A percentile compares a stretch with the other conserved stretches of the same genome.
These are phyloP conservation scores for Nitzschia sp. DNA, from an alignment of 108 stramenopile genomes.

Conservation along the genomic window DNA sequence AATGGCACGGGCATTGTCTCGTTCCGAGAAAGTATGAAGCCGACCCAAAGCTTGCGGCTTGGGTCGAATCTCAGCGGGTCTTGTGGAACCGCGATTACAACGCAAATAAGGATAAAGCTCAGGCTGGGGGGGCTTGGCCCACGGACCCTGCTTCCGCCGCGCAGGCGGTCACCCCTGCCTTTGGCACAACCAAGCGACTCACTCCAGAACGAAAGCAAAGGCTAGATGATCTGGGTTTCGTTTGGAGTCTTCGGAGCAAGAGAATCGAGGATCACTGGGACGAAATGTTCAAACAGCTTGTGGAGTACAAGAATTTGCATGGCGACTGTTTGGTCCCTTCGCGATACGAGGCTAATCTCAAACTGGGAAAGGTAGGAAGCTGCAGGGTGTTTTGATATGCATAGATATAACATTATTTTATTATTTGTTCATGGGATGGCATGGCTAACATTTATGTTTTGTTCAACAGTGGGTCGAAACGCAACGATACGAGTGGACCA, in stretches of 20 bases:
- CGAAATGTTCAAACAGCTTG: constrained; percentile 44
- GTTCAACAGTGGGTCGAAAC: constrained; percentile 19
- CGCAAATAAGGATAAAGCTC: not conserved
- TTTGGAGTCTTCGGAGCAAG: constrained; percentile 59
- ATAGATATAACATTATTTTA: no score
- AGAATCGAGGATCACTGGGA: constrained; percentile 65
- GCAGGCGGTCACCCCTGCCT: not conserved
- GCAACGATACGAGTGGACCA: constrained; percentile 59
- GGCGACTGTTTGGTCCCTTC: constrained; percentile 64
- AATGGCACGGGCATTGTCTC: constrained; percentile 49
- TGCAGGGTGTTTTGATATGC: constrained; percentile 1
- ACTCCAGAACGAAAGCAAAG: constrained; percentile 37
- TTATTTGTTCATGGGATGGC: no score
- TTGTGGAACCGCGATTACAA: constrained; percentile 40
- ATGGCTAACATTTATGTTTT: no score
- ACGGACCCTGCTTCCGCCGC: not conserved
- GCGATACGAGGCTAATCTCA: constrained; percentile 48
- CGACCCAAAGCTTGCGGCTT: constrained; percentile 43
- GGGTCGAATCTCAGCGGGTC: constrained; percentile 54
- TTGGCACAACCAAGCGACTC: not conserved
- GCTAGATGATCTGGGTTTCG: constrained; percentile 58
- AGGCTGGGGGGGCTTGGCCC: not conserved
- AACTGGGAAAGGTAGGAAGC: constrained; percentile 44
- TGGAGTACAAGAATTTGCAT: constrained; percentile 47
- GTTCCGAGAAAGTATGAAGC: constrained; percentile 53